A percentile compares a stretch with the other conserved stretches of the same genome.
Conservation (phyloP, 2,329 filamentous ascomycete species). For the Truncatella angustata region DNA sequence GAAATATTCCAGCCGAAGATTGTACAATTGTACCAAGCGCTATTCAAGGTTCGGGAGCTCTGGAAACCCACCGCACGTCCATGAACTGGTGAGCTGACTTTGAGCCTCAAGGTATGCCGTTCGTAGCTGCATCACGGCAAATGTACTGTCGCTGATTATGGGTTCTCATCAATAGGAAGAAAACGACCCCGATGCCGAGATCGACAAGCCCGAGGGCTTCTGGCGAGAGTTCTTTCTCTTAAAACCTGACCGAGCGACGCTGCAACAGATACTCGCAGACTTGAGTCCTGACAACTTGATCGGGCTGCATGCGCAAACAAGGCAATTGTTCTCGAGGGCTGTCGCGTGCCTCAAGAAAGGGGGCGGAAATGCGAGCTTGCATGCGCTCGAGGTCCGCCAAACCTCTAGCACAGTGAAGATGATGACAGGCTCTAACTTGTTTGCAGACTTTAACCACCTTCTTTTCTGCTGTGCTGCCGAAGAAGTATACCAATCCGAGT, state of each 20-base stretch:
- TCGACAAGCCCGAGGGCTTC: constrained; percentile 81
- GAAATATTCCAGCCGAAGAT: constrained; percentile 94
- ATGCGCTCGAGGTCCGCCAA: constrained; percentile 75
- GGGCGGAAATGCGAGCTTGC: constrained; percentile 62
- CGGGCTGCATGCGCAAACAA: constrained; percentile 72
- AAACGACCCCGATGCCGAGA: constrained; percentile 55
- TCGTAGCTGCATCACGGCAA: not conserved
- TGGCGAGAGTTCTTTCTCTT: constrained; percentile 96
- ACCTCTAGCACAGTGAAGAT: not conserved
- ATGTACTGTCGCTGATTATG: constrained; percentile 19
- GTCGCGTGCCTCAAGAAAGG: constrained; percentile 65
- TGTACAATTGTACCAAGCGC: constrained; percentile 78
- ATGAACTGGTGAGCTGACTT: constrained; percentile 8
- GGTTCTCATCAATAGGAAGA: constrained; percentile 45
- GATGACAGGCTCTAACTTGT: constrained; percentile 34
- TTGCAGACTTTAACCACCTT: constrained; percentile 84
- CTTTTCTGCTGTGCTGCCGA: constrained; percentile 75
- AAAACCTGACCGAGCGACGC: constrained; percentile 68
- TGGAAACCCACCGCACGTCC: not conserved
- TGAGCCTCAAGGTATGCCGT: constrained; percentile 11
- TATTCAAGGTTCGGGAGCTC: constrained; percentile 65
- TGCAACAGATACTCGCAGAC: constrained; percentile 68
- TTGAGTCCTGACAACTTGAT: constrained; percentile 74
- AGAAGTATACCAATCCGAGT: constrained; percentile 92
- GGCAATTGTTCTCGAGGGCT: constrained; percentile 74